Conservation (phyloP, 2,329 filamentous ascomycete species). For the Pseudogymnoascus verrucosus region DNA sequence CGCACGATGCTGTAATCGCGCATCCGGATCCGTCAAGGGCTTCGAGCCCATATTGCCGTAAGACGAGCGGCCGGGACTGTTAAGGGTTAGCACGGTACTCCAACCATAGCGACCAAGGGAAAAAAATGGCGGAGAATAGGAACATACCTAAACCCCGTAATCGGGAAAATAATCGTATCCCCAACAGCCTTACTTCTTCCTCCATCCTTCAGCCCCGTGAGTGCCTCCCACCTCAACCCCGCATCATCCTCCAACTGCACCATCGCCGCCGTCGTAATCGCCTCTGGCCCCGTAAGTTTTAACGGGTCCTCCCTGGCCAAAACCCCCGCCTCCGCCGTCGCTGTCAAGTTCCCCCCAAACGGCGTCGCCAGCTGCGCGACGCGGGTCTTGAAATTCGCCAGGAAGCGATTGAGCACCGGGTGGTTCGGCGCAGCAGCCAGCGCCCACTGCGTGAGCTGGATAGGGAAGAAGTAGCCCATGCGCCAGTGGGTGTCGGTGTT, state of each 20-base stretch:
- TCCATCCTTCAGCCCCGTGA: slow-evolving; percentile 25
- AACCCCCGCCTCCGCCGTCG: slow-evolving; percentile 11
- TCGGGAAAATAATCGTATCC: slow-evolving; percentile 28
- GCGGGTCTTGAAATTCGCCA: slow-evolving; percentile 18
- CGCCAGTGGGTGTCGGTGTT: slow-evolving; percentile 27
- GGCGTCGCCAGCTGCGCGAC: slow-evolving; percentile 12
- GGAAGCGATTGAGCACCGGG: slow-evolving; percentile 24
- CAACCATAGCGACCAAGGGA: not conserved
- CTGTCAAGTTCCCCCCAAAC: not conserved
- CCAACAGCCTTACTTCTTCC: slow-evolving; percentile 26
- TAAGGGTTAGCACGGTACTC: not conserved
- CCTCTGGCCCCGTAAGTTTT: slow-evolving; percentile 26
- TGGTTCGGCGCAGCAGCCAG: slow-evolving; percentile 25
- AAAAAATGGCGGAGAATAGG: not conserved
- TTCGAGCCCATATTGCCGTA: slow-evolving; percentile 30
- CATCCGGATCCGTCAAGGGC: slow-evolving; percentile 23
- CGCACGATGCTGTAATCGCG: slow-evolving; percentile 25
- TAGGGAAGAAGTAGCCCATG: slow-evolving; percentile 28
- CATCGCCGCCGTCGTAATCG: slow-evolving; percentile 24
- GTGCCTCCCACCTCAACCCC: slow-evolving; percentile 26
- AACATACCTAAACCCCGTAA: slow-evolving; percentile 28
- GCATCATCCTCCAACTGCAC: slow-evolving; percentile 19
- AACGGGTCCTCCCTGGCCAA: slow-evolving; percentile 24
- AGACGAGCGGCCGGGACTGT: slow-evolving; percentile 23
- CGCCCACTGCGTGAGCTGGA: slow-evolving; percentile 29